Evolutionary conservation across 805 yeast species (phyloP), one percentile per base, ranked within the genome.

Genomic region (Ogataea philodendri): DNA sequence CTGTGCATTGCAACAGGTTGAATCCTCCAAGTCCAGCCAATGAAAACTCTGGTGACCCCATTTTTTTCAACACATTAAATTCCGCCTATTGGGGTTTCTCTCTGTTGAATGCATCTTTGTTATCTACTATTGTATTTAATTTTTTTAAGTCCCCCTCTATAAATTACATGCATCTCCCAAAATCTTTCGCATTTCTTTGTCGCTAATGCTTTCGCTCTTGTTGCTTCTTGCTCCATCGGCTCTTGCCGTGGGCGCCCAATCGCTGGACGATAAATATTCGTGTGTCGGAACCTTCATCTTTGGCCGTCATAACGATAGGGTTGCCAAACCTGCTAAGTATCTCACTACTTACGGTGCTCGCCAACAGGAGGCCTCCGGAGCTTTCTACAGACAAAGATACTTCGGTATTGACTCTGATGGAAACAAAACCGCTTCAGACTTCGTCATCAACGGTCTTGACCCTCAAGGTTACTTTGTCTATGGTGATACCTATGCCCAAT

Each of bases 241-340:
- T 16, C 11, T 35, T 5, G 54, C 47, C 5, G 41, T 46, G 15
- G 49, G 47, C 34, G 55, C 57, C 7, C 32, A 29, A 9, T 32
- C 35, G 19, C 42, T 52, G 5, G 57, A 39, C 34, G 50, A 39
- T 10, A 50, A 55, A 16, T 55, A 54, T 32, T 35, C 45, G 5
- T 50, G 59, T 41, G 59, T 66, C 9, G 76, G 75, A 10, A 54
- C 73, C 4, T 65, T 65, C 38, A 65, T 70, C 45, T 68, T 68
- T 44, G 70, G 70, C 23, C 61, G 76, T 44, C 76, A 70, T 51
- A 72, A 71, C 36, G 76, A 71, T 48, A 61, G 76, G 44, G 60
- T 67, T 30, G 56, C 66, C 22, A 70, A 71, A 42, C 76, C 75
- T 10, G 66, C 72, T 5, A 51, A 48, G 24, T 52, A 60, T 32